Percentiles rank a stretch among this genome's conserved stretches.
Evolutionary conservation across 371 early-diverging fungal genomes (phyloP).

Genomic region (Choanephora cucurbitarum): DNA sequence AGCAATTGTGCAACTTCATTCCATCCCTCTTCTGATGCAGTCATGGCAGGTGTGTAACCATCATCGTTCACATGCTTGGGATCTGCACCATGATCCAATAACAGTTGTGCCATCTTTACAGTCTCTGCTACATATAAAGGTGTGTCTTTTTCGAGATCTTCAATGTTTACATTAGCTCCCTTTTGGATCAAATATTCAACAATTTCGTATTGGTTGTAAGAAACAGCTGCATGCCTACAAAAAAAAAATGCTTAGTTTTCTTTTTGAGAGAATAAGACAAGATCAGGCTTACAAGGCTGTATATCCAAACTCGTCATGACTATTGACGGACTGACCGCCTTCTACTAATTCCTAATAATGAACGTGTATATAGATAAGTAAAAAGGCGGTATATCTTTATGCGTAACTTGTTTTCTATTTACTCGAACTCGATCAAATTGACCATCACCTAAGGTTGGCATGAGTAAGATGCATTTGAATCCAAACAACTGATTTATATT

Average conservation of each 20-base stretch:
- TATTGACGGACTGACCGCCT: conserved; percentile 52
- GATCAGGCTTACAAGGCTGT: conserved; percentile 58
- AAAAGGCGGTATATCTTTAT: background rate
- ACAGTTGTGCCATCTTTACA: conserved; percentile 66
- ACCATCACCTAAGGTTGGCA: conserved; percentile 37
- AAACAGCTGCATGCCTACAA: conserved; percentile 66
- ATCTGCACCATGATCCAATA: conserved; percentile 78
- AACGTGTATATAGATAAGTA: too few species aligned
- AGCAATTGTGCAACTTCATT: conserved; percentile 39
- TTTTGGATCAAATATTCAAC: conserved; percentile 54
- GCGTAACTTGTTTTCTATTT: conserved; percentile 2
- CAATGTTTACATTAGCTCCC: conserved; percentile 66
- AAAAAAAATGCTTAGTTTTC: background rate
- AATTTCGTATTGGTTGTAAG: conserved; percentile 63
- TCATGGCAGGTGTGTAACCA: conserved; percentile 50
- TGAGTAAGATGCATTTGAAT: too few species aligned
- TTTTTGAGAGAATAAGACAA: too few species aligned
- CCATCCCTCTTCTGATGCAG: conserved; percentile 48
- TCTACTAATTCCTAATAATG: conserved; percentile 44
- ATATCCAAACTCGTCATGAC: conserved; percentile 74
- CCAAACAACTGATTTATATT: background rate
- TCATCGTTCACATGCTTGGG: conserved; percentile 62
- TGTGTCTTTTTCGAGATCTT: conserved; percentile 84
- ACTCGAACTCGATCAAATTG: conserved; percentile 49
- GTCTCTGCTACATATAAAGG: conserved; percentile 85